Evolutionary conservation across 2,329 filamentous ascomycete species (phyloP).

Genomic region (Colletotrichum zoysiae): DNA sequence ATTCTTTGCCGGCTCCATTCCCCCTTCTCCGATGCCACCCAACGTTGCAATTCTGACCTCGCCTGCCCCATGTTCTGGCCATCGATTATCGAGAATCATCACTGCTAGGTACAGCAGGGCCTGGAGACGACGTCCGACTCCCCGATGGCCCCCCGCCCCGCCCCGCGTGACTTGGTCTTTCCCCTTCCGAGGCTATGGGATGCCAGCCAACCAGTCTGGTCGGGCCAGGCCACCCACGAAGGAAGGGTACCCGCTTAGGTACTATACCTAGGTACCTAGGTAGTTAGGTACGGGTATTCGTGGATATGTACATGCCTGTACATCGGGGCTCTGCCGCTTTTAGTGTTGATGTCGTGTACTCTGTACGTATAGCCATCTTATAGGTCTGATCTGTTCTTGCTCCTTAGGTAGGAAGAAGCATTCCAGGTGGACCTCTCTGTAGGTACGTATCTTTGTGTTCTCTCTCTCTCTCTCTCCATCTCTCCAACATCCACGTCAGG

Average conservation of each 20-base stretch:
- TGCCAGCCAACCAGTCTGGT: background rate
- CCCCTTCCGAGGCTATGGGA: background rate
- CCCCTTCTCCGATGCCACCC: background rate
- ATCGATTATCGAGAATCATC: constrained; percentile 5
- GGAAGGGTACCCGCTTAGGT: background rate
- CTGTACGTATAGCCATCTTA: background rate
- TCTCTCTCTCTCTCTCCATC: background rate
- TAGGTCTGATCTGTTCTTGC: background rate
- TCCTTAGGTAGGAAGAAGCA: constrained; percentile 5
- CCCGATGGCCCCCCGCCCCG: background rate
- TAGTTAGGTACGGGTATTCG: background rate
- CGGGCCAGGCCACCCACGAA: background rate
- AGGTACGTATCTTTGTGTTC: constrained; percentile 10
- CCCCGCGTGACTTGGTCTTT: background rate
- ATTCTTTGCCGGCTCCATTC: background rate
- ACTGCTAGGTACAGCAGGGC: background rate
- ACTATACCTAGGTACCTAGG: too few relatives aligned
- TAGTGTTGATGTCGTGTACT: background rate
- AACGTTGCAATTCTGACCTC: background rate
- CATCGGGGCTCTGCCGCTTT: background rate
- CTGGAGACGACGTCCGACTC: background rate
- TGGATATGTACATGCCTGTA: background rate
- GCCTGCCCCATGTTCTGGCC: too few relatives aligned
- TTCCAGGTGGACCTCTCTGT: constrained; percentile 5
- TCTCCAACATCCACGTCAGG: background rate